Conservation (phyloP, 179 eudicot genomes). For the Pouteria campechiana region DNA sequence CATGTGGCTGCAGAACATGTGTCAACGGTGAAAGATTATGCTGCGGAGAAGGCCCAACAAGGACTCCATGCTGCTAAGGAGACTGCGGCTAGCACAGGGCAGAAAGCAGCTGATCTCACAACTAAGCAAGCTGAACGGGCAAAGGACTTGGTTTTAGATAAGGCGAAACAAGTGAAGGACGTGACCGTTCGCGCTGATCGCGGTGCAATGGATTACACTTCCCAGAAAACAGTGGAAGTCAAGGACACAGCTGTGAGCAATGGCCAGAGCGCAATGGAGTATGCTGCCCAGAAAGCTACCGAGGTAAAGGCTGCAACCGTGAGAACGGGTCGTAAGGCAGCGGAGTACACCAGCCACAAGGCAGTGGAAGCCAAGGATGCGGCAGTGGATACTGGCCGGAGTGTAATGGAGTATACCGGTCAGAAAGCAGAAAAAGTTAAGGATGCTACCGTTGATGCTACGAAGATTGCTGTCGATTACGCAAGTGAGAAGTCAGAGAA, state of each 20-base stretch:
- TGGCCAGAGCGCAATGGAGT: slow-evolving; percentile 47
- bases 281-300: slow-evolving; percentile 37
- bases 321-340: slow-evolving; percentile 4
- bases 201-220: slow-evolving; percentile 25
- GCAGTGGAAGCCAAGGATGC: slow-evolving; percentile 8
- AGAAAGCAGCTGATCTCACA: slow-evolving; percentile 8
- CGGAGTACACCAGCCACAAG: slow-evolving; percentile 4
- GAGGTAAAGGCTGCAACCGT: slow-evolving; percentile 35
- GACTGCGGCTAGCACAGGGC: slow-evolving; percentile 4
- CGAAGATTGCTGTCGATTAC: slow-evolving; percentile 21
- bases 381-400: slow-evolving; percentile 6
- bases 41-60: slow-evolving; percentile 21
- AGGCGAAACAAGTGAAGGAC: slow-evolving; percentile 39
- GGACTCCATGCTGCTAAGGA: slow-evolving; percentile 10
- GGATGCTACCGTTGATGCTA: slow-evolving; percentile 15
- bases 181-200: slow-evolving; percentile 20
- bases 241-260: slow-evolving; percentile 37
- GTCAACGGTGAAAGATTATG: slow-evolving; percentile 15
- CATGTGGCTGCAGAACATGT: slow-evolving; percentile 1
- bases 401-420: slow-evolving; percentile 6
- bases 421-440: slow-evolving; percentile 17
- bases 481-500: slow-evolving; percentile 25
- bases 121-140: neutral
- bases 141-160: too few species aligned
- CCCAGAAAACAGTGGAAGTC: slow-evolving; percentile 25